Percentiles rank a stretch among this genome's conserved stretches.
These are phyloP conservation scores for Stemphylium lycopersici DNA, from an alignment of 2,329 filamentous ascomycete genomes.

Conservation along the genomic window DNA sequence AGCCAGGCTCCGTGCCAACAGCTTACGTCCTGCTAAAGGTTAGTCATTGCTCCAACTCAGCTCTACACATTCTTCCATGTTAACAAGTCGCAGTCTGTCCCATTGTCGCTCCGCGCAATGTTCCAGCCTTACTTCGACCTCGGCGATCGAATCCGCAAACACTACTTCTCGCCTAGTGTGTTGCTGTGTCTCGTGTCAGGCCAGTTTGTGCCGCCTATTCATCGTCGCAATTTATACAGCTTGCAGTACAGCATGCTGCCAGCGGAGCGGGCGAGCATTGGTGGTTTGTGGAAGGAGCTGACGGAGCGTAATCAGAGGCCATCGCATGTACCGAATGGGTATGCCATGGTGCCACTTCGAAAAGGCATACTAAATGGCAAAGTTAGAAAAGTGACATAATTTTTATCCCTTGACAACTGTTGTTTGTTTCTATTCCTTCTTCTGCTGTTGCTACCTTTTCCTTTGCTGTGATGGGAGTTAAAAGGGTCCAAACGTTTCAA, in stretches of 20 bases:
- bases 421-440: neutral
- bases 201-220: slow-evolving; percentile 92
- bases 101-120: slow-evolving; percentile 88
- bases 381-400: slow-evolving; percentile 9
- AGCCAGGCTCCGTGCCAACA: slow-evolving; percentile 61
- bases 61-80: neutral
- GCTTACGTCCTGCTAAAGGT: slow-evolving; percentile 90
- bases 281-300: slow-evolving; percentile 82
- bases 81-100: slow-evolving; percentile 65
- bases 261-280: slow-evolving; percentile 75
- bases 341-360: slow-evolving; percentile 8
- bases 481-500: too few species aligned
- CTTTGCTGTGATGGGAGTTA: too few species aligned
- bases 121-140: slow-evolving; percentile 98
- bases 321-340: slow-evolving; percentile 8
- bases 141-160: slow-evolving; percentile 86
- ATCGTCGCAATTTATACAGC: slow-evolving; percentile 92
- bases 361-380: slow-evolving; percentile 9
- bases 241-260: slow-evolving; percentile 98
- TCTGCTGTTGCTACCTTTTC: neutral
- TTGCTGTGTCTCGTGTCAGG: slow-evolving; percentile 87
- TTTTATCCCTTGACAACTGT: neutral
- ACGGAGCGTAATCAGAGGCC: slow-evolving; percentile 21
- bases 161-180: slow-evolving; percentile 90
- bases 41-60: slow-evolving; percentile 16